Percentiles rank a stretch among this genome's conserved stretches.
Evolutionary conservation across 2,329 filamentous ascomycete genomes (phyloP).

Genomic region (Cladosporium colombiae): DNA sequence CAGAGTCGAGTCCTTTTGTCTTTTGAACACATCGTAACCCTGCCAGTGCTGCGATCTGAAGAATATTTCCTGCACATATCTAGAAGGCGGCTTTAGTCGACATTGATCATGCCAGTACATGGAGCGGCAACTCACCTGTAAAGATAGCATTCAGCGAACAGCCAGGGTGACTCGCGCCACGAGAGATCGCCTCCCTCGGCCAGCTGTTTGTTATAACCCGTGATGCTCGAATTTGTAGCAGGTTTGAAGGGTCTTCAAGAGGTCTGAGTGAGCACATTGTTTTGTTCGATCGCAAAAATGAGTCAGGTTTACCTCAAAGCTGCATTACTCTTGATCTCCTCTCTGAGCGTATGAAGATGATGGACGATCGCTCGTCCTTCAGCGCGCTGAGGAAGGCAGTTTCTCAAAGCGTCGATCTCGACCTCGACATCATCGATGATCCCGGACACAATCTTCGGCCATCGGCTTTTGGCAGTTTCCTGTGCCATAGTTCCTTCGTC

Average conservation of each 20-base stretch:
- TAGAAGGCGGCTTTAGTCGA: constrained; percentile 41
- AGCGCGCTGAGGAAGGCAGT: constrained; percentile 1
- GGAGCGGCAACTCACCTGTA: constrained; percentile 59
- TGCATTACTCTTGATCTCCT: constrained; percentile 4
- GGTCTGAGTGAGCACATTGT: constrained; percentile 1
- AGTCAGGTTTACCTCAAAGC: constrained; percentile 3
- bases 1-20: constrained; percentile 90
- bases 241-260: not conserved
- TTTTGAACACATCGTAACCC: constrained; percentile 82
- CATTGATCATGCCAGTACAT: not conserved
- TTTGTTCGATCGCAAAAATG: not conserved
- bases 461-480: constrained; percentile 20
- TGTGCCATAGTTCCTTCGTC: constrained; percentile 22
- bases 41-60: constrained; percentile 79
- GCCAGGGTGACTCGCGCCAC: constrained; percentile 86
- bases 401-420: constrained; percentile 1
- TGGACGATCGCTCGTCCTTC: constrained; percentile 9
- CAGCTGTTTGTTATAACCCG: constrained; percentile 82
- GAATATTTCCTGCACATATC: constrained; percentile 80
- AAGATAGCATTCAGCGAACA: constrained; percentile 92
- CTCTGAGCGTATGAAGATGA: constrained; percentile 9
- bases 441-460: constrained; percentile 13
- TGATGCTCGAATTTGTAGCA: constrained; percentile 65
- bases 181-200: constrained; percentile 68
- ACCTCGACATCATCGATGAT: constrained; percentile 10